Evolutionary conservation across 495 filamentous ascomycete species (phyloP).

Genomic region (Antarctomyces pellizariae): DNA sequence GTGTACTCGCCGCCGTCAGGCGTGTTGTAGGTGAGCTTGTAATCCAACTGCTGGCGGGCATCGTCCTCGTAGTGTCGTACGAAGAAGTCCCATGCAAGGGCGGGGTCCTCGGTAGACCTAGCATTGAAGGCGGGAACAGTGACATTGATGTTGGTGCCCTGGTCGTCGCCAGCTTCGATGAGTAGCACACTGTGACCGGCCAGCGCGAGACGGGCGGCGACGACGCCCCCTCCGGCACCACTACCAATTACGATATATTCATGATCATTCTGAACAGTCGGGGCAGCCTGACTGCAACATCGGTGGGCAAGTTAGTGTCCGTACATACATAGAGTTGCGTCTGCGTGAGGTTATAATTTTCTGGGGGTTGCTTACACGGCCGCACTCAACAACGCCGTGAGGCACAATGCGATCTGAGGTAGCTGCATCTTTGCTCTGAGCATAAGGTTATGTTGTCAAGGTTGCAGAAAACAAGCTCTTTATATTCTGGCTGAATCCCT

Average conservation of each 20-base stretch:
- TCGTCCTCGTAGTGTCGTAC: slow-evolving; percentile 22
- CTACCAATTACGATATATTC: slow-evolving; percentile 46
- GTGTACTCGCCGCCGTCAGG: slow-evolving; percentile 18
- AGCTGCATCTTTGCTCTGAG: too few species aligned
- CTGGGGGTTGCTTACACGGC: too few species aligned
- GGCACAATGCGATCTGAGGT: too few species aligned
- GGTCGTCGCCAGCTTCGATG: slow-evolving; percentile 40
- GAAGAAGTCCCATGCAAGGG: slow-evolving; percentile 24
- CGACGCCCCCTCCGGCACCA: slow-evolving; percentile 38
- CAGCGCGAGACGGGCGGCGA: slow-evolving; percentile 35
- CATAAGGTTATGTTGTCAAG: too few species aligned
- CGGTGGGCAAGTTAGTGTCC: slow-evolving; percentile 12
- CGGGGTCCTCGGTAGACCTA: slow-evolving; percentile 18
- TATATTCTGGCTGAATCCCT: too few species aligned
- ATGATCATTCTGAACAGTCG: too few species aligned
- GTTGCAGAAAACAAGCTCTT: too few species aligned
- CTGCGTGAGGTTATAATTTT: too few species aligned
- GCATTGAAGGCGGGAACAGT: slow-evolving; percentile 19
- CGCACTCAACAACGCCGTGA: too few species aligned
- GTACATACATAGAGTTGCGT: too few species aligned
- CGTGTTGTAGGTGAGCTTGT: slow-evolving; percentile 22
- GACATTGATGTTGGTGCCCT: slow-evolving; percentile 18
- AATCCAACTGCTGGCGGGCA: slow-evolving; percentile 17
- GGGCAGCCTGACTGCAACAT: slow-evolving; percentile 10
- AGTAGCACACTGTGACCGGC: slow-evolving; percentile 35